Conservation (phyloP, 169 alveolate species). For the Plasmodium cynomolgi region DNA sequence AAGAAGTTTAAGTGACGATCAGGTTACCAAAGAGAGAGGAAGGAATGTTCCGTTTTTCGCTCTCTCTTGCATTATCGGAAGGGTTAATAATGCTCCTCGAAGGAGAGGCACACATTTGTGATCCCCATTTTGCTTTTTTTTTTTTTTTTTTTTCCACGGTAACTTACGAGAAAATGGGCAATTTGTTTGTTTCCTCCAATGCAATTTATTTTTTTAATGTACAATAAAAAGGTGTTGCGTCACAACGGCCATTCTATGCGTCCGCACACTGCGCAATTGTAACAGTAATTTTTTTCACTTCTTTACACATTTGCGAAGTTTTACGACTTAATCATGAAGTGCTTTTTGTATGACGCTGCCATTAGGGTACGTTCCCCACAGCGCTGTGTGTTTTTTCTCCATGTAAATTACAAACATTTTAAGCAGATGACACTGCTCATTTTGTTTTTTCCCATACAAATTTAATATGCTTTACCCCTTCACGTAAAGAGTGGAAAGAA, state of each 20-base stretch:
- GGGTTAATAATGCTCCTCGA: not conserved
- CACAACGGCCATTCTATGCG: not conserved
- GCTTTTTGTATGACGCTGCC: not conserved
- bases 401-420: not conserved
- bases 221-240: not conserved
- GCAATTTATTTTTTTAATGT: not conserved
- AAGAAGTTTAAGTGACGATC: constrained; percentile 48
- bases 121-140: not conserved
- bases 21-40: not conserved
- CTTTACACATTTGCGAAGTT: not conserved
- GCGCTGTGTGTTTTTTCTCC: not conserved
- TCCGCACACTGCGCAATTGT: not conserved
- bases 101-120: not conserved
- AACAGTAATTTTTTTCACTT: not conserved
- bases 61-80: not conserved
- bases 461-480: not conserved
- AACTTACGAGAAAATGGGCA: not conserved
- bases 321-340: not conserved
- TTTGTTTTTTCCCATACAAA: not conserved
- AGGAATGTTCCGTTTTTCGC: not conserved
- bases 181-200: not conserved
- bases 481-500: not conserved
- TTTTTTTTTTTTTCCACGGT: not conserved
- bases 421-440: not conserved
- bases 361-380: not conserved